Conservation (phyloP, 768 basidiomycete species). For the Amanita pseudoporphyria region DNA sequence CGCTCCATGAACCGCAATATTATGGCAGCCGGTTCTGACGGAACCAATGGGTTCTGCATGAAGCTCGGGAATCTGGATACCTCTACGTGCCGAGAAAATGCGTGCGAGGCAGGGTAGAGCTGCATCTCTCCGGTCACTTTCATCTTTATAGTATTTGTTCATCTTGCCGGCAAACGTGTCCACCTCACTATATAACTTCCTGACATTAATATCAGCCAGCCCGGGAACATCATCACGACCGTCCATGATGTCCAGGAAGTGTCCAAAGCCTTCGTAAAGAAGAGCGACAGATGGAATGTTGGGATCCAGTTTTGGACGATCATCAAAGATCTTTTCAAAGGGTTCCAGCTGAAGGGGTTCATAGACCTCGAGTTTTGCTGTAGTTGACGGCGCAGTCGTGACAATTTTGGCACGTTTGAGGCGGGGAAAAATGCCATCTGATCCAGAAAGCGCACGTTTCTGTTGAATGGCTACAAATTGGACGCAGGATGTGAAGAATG, state of each 20-base stretch:
- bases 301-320: too few species aligned
- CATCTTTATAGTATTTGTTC: constrained; percentile 4
- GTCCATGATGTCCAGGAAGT: constrained; percentile 15
- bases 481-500: too few species aligned
- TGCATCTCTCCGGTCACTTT: constrained; percentile 6
- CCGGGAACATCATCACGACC: constrained; percentile 7
- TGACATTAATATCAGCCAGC: constrained; percentile 5
- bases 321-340: background rate
- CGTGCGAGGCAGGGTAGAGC: constrained; percentile 5
- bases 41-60: too few species aligned
- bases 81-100: constrained; percentile 5
- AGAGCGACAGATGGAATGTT: too few species aligned
- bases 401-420: background rate
- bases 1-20: constrained; percentile 4
- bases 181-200: constrained; percentile 5
- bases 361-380: background rate
- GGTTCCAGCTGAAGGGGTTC: background rate
- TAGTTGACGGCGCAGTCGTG: background rate
- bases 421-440: background rate
- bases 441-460: constrained; percentile 1
- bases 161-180: constrained; percentile 11
- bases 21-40: constrained; percentile 5
- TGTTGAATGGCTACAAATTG: constrained; percentile 2
- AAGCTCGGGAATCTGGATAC: background rate
- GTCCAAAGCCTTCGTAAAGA: too few species aligned